Percentiles rank a stretch among this genome's conserved stretches.
phyloP scores from a whole-genome alignment of 2,329 filamentous ascomycete genomes.

The Ceratocystis eucalypticola region DNA sequence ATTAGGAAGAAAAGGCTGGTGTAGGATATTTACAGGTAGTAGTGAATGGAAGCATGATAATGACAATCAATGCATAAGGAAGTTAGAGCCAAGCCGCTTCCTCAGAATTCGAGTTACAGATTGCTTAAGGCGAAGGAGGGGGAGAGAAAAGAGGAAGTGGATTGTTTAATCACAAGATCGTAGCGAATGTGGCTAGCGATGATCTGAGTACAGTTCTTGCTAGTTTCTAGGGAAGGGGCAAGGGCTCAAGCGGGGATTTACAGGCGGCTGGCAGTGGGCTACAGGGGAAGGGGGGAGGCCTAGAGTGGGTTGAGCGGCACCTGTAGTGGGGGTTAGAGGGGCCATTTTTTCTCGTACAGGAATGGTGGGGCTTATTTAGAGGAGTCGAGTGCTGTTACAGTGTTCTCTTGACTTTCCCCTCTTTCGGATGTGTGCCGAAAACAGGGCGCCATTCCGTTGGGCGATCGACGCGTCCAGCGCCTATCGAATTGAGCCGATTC shows the following conservation, averaged over 20 bases:
- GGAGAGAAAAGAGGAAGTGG: too few relatives aligned
- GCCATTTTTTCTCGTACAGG: too few relatives aligned
- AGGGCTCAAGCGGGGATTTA: too few relatives aligned
- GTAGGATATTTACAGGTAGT: not conserved
- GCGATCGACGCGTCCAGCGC: not conserved
- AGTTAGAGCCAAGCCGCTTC: too few relatives aligned
- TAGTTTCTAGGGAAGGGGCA: too few relatives aligned
- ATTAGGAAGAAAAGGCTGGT: not conserved
- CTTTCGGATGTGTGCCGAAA: slow-evolving; percentile 6
- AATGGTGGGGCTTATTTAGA: not conserved
- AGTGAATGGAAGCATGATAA: not conserved
- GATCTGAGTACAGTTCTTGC: too few relatives aligned
- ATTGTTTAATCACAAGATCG: too few relatives aligned
- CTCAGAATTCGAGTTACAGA: too few relatives aligned
- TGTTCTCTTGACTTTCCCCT: not conserved
- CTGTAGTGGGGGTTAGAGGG: too few relatives aligned
- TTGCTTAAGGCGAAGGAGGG: too few relatives aligned
- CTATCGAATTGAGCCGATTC: not conserved
- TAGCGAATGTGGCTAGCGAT: too few relatives aligned
- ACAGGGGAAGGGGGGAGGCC: not conserved
- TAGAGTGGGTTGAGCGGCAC: not conserved
- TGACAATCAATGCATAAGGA: not conserved
- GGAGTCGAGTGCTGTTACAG: not conserved
- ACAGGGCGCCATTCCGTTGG: not conserved
- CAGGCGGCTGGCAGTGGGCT: not conserved